phyloP scores from a whole-genome alignment of 192 early-diverging fungal species.

The Podila epicladia region DNA sequence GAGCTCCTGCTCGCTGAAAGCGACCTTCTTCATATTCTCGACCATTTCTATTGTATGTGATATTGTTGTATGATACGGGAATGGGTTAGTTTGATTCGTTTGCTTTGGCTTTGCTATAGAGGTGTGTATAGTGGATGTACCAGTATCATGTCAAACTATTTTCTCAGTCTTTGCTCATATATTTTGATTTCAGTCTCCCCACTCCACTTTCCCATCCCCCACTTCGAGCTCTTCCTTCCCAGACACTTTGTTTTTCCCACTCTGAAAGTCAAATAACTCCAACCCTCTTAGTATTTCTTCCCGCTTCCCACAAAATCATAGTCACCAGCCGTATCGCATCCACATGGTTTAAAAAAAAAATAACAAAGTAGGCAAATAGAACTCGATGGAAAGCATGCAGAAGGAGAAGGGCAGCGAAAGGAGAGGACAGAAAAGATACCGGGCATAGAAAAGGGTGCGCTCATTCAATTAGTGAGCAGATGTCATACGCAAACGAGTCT shows the following conservation, averaged over 20 bases:
- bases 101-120: no score
- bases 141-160: no score
- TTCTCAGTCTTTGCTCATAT: no score
- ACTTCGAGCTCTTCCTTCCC: no score
- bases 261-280: neutral
- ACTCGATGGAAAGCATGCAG: neutral
- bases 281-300: neutral
- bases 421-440: neutral
- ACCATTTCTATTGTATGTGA: constrained; percentile 70
- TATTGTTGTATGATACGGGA: no score
- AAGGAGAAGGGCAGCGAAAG: neutral
- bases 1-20: constrained; percentile 76
- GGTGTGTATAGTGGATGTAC: no score
- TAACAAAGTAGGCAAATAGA: neutral
- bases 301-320: neutral
- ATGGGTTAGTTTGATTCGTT: no score
- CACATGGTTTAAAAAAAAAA: neutral
- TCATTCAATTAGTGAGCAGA: no score
- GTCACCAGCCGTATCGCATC: neutral
- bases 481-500: no score
- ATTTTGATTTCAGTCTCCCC: no score
- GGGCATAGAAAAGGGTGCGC: neutral
- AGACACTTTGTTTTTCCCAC: no score
- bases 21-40: constrained; percentile 73
- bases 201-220: no score